Percentiles rank a stretch among this genome's conserved stretches.
Evolutionary conservation across 805 yeast genomes (phyloP).

Genomic region (Jamesozyma gamospora): DNA sequence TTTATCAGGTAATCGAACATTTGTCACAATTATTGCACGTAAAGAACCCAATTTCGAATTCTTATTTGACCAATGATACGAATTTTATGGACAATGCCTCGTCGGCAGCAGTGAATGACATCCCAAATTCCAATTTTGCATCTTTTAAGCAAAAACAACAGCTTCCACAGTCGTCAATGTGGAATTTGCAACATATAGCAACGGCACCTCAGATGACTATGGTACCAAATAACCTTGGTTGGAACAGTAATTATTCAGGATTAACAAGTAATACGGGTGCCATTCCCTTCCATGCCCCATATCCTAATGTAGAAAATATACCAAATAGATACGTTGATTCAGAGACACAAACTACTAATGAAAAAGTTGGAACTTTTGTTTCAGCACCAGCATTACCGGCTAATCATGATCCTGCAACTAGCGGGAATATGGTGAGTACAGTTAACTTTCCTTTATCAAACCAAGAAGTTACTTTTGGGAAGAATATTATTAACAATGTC

Average conservation of each 20-base stretch:
- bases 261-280: too few relatives aligned
- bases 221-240: too few relatives aligned
- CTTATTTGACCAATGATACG: slow-evolving; percentile 14
- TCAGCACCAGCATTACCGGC: neutral
- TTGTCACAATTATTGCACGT: slow-evolving; percentile 49
- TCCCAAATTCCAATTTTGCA: too few relatives aligned
- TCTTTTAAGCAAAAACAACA: neutral
- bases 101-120: slow-evolving; percentile 1
- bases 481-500: too few relatives aligned
- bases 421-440: slow-evolving; percentile 6
- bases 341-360: neutral
- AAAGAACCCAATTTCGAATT: slow-evolving; percentile 34
- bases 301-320: too few relatives aligned
- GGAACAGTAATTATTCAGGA: too few relatives aligned
- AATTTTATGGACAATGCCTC: neutral
- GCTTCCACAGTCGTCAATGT: too few relatives aligned
- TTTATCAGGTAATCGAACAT: slow-evolving; percentile 60
- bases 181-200: too few relatives aligned
- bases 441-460: slow-evolving; percentile 7
- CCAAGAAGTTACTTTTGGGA: neutral
- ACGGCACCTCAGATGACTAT: too few relatives aligned
- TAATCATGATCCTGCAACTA: slow-evolving; percentile 1
- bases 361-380: neutral
- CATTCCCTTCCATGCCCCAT: too few relatives aligned
- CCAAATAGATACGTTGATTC: neutral